Percentiles rank a stretch among this genome's conserved stretches.
These are phyloP conservation scores for Ganoderma boninense DNA, from an alignment of 1,284 basidiomycete species.

Conservation along the genomic window DNA sequence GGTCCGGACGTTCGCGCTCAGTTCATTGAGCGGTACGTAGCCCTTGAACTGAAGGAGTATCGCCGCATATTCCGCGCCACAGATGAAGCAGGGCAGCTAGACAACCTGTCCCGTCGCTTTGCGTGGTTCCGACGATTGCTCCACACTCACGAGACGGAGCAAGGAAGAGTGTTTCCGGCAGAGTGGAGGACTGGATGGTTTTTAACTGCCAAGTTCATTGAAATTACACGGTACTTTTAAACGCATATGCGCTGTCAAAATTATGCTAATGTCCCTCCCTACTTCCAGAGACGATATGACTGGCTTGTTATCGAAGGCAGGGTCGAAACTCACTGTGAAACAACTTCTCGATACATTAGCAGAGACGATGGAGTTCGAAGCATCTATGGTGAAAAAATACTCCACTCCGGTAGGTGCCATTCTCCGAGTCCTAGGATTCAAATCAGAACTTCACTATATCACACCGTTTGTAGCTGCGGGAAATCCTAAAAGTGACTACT, in stretches of 20 bases:
- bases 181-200: constrained; percentile 87
- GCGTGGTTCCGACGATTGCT: constrained; percentile 97
- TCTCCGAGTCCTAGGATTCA: not conserved
- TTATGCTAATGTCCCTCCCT: not conserved
- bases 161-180: constrained; percentile 81
- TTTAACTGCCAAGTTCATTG: constrained; percentile 83
- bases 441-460: constrained; percentile 4
- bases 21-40: constrained; percentile 90
- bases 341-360: constrained; percentile 86
- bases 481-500: constrained; percentile 65
- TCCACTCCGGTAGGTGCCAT: constrained; percentile 68
- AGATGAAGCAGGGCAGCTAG: constrained; percentile 95
- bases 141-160: constrained; percentile 88
- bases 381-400: constrained; percentile 81
- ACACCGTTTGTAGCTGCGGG: constrained; percentile 50
- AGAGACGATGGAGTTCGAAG: constrained; percentile 88
- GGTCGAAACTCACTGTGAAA: constrained; percentile 78
- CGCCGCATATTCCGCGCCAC: constrained; percentile 93
- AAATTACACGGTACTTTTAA: constrained; percentile 77
- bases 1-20: constrained; percentile 83
- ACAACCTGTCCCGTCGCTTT: constrained; percentile 93
- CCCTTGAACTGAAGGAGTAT: constrained; percentile 94
- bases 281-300: constrained; percentile 72
- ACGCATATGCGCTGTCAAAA: not conserved
- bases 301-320: constrained; percentile 71